A percentile compares a stretch with the other conserved stretches of the same genome.
These are phyloP conservation scores for Neurospora africana DNA, from an alignment of 495 filamentous ascomycete genomes.

Conservation along the genomic window DNA sequence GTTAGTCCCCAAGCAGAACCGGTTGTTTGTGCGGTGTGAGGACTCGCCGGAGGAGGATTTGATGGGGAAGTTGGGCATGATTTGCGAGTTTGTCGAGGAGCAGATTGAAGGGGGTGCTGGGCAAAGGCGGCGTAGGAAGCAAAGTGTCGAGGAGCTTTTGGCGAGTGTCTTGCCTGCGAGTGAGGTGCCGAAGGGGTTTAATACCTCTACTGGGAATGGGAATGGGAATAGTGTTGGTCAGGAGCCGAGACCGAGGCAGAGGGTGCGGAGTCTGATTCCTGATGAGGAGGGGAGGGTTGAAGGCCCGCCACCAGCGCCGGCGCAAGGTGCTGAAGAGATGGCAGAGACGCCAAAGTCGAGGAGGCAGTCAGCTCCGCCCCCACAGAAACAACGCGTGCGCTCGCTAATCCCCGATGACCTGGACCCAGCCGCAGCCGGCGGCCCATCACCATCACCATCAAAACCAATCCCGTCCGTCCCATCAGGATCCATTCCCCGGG, in stretches of 20 bases:
- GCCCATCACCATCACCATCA: not conserved
- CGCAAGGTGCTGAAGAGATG: not conserved
- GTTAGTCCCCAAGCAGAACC: not conserved
- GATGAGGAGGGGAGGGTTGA: not conserved
- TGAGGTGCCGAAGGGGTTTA: not conserved
- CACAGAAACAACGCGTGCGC: not conserved
- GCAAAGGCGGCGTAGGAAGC: not conserved
- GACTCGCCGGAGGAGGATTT: not conserved
- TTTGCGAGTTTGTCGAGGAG: not conserved
- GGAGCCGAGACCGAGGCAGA: not conserved
- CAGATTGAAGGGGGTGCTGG: not conserved
- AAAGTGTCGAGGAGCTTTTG: not conserved
- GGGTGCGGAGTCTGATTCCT: not conserved
- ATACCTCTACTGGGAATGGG: too few relatives aligned
- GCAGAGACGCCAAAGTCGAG: not conserved
- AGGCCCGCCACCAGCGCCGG: not conserved
- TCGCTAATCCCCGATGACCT: not conserved
- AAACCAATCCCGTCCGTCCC: not conserved
- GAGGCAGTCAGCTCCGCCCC: not conserved
- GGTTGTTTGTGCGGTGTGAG: not conserved
- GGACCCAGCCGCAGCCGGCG: not conserved
- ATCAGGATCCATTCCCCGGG: not conserved
- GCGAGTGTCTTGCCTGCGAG: not conserved
- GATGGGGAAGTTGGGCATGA: not conserved
- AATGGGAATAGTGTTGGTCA: not conserved